phyloP scores from a whole-genome alignment of 139 green algal species.

The Chlamydomonas sp. region DNA sequence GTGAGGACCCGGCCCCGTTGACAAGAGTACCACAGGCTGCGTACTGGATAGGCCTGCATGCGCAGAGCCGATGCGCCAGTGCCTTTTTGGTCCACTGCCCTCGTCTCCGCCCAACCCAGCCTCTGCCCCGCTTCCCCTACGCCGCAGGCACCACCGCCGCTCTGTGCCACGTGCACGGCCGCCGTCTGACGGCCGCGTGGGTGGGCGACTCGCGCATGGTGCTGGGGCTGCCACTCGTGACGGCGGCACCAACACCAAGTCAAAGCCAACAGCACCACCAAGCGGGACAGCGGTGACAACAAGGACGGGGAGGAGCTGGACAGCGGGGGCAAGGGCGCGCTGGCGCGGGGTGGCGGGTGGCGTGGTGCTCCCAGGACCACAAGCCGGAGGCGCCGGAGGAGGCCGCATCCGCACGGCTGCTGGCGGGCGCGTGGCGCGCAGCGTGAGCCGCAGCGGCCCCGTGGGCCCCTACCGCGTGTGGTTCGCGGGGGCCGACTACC shows the following conservation, averaged over 20 bases:
- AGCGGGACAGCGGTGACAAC: background rate
- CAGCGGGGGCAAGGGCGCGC: background rate
- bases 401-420: slow-evolving; percentile 25
- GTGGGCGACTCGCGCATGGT: slow-evolving; percentile 56
- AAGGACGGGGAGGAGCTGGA: background rate
- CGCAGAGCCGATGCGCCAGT: too few relatives aligned
- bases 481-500: slow-evolving; percentile 32
- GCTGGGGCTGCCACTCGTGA: slow-evolving; percentile 31
- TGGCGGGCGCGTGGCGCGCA: slow-evolving; percentile 49
- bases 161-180: slow-evolving; percentile 43
- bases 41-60: too few relatives aligned
- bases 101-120: too few relatives aligned
- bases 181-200: slow-evolving; percentile 56
- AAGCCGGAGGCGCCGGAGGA: slow-evolving; percentile 59
- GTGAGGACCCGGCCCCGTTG: too few relatives aligned
- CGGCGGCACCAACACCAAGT: background rate
- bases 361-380: slow-evolving; percentile 46
- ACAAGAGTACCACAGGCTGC: too few relatives aligned
- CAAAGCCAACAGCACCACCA: background rate
- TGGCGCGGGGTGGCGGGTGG: slow-evolving; percentile 11
- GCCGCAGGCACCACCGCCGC: slow-evolving; percentile 32
- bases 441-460: slow-evolving; percentile 10
- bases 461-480: slow-evolving; percentile 40
- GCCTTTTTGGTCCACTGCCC: too few relatives aligned
- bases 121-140: too few relatives aligned